phyloP scores from a whole-genome alignment of 2,329 filamentous ascomycete species.

The Cytospora mali region DNA sequence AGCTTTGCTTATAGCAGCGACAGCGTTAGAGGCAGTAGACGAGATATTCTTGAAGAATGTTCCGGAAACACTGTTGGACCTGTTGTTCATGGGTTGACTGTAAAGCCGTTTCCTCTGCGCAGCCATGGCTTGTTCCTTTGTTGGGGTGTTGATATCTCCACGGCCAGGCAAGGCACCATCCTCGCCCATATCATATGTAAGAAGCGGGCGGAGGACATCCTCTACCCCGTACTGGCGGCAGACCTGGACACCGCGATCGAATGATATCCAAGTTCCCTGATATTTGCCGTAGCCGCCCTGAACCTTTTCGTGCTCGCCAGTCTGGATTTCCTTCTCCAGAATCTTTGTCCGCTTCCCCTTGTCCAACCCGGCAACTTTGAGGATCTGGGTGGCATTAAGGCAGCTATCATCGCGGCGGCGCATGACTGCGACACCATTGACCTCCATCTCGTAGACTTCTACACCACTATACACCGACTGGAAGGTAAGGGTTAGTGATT shows the following conservation, averaged over 20 bases:
- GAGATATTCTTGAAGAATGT: constrained; percentile 99
- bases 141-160: constrained; percentile 86
- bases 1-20: constrained; percentile 95
- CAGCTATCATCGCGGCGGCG: constrained; percentile 91
- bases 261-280: constrained; percentile 98
- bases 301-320: constrained; percentile 96
- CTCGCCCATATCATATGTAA: constrained; percentile 80
- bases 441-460: constrained; percentile 97
- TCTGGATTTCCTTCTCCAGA: constrained; percentile 95
- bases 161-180: constrained; percentile 72
- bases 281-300: constrained; percentile 99
- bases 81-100: constrained; percentile 70
- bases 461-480: constrained; percentile 92
- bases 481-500: constrained; percentile 14
- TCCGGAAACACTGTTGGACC: constrained; percentile 69
- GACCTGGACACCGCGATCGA: constrained; percentile 87
- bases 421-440: constrained; percentile 93
- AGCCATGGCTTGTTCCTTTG: constrained; percentile 98
- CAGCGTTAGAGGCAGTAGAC: constrained; percentile 85
- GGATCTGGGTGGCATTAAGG: constrained; percentile 97
- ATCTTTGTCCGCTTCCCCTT: constrained; percentile 98
- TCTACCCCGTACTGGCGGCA: constrained; percentile 81
- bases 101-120: constrained; percentile 92
- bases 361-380: constrained; percentile 95
- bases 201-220: constrained; percentile 71